A percentile compares a stretch with the other conserved stretches of the same genome.
phyloP scores from a whole-genome alignment of 83 land plant species.

The Picea engelmannii region DNA sequence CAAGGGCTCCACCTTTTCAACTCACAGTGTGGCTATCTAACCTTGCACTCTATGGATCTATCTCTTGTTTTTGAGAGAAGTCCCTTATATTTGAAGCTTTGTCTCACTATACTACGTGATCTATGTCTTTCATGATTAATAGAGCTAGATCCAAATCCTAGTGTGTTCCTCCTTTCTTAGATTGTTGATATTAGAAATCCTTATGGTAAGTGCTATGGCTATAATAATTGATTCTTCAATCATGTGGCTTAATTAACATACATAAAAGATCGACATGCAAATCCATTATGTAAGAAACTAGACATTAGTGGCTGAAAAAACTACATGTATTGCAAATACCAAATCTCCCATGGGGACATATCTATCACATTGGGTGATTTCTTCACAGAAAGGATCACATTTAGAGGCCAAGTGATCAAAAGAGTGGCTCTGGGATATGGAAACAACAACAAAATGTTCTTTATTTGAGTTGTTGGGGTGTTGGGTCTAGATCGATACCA shows the following conservation, averaged over 20 bases:
- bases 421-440: constrained; percentile 47
- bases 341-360: constrained; percentile 43
- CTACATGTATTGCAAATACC: constrained; percentile 29
- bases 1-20: too few species aligned
- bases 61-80: too few species aligned
- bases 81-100: too few species aligned
- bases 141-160: too few species aligned
- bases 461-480: constrained; percentile 37
- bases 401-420: constrained; percentile 6
- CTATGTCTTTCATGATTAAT: too few species aligned
- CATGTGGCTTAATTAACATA: constrained; percentile 26
- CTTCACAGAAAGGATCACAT: constrained; percentile 28
- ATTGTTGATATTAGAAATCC: background rate
- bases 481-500: constrained; percentile 37
- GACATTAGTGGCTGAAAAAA: constrained; percentile 19
- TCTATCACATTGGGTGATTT: constrained; percentile 37
- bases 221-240: constrained; percentile 38
- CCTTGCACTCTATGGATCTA: too few species aligned
- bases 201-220: constrained; percentile 38
- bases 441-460: constrained; percentile 42
- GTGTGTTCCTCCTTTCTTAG: too few species aligned
- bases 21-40: too few species aligned
- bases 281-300: constrained; percentile 37
- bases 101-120: too few species aligned
- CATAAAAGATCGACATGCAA: constrained; percentile 23